Percentiles rank a stretch among this genome's conserved stretches.
These are phyloP conservation scores for Whalleya microplaca DNA, from an alignment of 2,329 filamentous ascomycete species.

Conservation along the genomic window DNA sequence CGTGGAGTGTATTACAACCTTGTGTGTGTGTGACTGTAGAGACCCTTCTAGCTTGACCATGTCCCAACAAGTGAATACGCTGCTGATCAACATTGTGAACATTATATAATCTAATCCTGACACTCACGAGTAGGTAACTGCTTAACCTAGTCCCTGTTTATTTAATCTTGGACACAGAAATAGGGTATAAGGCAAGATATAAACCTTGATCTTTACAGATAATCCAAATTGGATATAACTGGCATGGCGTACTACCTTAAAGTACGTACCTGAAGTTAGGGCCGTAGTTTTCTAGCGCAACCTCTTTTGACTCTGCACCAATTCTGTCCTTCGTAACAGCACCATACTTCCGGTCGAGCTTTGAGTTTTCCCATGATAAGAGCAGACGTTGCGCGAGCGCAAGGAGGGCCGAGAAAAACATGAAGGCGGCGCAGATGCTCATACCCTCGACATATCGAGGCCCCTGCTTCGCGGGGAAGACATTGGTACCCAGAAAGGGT, in stretches of 20 bases:
- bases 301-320: slow-evolving; percentile 1
- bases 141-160: neutral
- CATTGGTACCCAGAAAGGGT: slow-evolving; percentile 31
- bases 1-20: too few relatives aligned
- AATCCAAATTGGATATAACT: neutral
- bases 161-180: neutral
- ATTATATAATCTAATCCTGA: too few relatives aligned
- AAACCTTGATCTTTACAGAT: neutral
- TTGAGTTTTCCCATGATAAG: slow-evolving; percentile 29
- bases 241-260: slow-evolving; percentile 2
- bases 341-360: slow-evolving; percentile 30
- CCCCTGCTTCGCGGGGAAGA: slow-evolving; percentile 24
- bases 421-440: slow-evolving; percentile 34
- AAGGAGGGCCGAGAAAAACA: slow-evolving; percentile 33
- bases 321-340: slow-evolving; percentile 6
- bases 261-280: slow-evolving; percentile 30
- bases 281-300: slow-evolving; percentile 29
- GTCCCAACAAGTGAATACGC: too few relatives aligned
- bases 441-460: slow-evolving; percentile 31
- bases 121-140: too few relatives aligned
- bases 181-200: neutral
- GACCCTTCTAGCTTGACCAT: too few relatives aligned
- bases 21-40: too few relatives aligned
- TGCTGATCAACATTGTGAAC: too few relatives aligned
- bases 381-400: slow-evolving; percentile 26